Evolutionary conservation across 805 yeast species (phyloP).

Genomic region (Cyberlindnera petersonii): DNA sequence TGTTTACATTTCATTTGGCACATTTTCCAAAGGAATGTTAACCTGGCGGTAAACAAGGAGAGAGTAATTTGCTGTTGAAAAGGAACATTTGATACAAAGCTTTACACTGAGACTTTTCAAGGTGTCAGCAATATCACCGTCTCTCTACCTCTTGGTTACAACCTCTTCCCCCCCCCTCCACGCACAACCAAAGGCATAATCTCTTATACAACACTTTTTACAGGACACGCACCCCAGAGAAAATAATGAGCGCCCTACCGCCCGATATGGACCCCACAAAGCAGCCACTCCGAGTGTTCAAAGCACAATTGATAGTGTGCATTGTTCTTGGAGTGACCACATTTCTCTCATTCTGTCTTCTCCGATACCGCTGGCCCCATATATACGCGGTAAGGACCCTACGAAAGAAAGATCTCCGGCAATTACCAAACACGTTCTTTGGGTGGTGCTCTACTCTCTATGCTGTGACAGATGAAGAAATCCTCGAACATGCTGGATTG

Average conservation of each 20-base stretch:
- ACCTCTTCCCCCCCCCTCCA: too few relatives aligned
- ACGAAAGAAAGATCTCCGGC: conserved; percentile 31
- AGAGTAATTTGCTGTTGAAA: too few relatives aligned
- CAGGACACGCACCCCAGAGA: too few relatives aligned
- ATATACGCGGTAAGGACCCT: conserved; percentile 74
- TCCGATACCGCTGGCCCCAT: conserved; percentile 74
- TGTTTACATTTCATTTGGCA: too few relatives aligned
- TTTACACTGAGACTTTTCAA: too few relatives aligned
- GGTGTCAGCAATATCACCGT: too few relatives aligned
- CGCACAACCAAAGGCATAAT: too few relatives aligned
- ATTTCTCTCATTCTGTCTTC: conserved; percentile 61
- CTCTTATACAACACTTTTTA: too few relatives aligned
- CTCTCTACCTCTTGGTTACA: too few relatives aligned
- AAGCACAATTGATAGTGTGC: conserved; percentile 79
- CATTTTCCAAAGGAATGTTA: too few relatives aligned
- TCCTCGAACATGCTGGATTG: conserved; percentile 84
- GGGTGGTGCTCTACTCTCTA: conserved; percentile 80
- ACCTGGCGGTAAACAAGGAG: too few relatives aligned
- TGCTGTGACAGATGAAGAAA: conserved; percentile 68
- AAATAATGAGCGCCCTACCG: conserved; percentile 27
- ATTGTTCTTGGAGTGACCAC: conserved; percentile 62
- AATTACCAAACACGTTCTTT: conserved; percentile 48
- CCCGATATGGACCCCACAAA: conserved; percentile 31
- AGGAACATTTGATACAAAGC: too few relatives aligned
- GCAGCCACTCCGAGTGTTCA: conserved; percentile 52